Base-by-base conservation (phyloP, 495 filamentous ascomycete genomes). In the Pyrenula aspistea region DNA sequence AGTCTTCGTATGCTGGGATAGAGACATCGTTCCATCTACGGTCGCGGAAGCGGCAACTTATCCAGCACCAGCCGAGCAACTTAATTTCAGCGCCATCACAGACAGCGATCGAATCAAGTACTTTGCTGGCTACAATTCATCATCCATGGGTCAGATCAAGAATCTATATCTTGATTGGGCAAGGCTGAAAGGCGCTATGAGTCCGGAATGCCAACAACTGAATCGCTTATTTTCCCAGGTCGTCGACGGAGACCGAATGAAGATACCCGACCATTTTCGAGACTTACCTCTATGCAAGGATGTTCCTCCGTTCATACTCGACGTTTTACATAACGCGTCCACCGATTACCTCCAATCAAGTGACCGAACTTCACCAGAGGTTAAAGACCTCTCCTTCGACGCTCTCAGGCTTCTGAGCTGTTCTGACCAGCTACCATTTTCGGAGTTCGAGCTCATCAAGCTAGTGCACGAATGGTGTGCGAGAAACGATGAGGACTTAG, bases 1-100 rank as follows among this genome's bases (percentile, higher is more conserved):
- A 78, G 75, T 78, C 53, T 78, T 79, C 51, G 77, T 80, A 4
- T 73, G 66, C 31, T 78, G 77, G 77, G 77, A 80, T 61, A 58
- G 58, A 12, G 75, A 80, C 25, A 55, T 79, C 12, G 66, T 80
- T 2, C 77, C 77, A 22, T 60, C 60, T 2, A 72, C 60, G 1
- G 25, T 80, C 1, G 63, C 73, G 10, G 60, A 76, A 49, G 63
- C 76, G 4, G 76, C 76, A 31, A 53, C 63, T 23, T 79, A 79
- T 59, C 73, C 74, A 53, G 76, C 71, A 0, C 69, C 52, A n/a
- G 69, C 66, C 53, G 76, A 79, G 55, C 67, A 68, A 10, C 31
- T 75, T 2, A 65, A 56, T 10, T 77, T 78, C 54, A 68, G 64
- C 10, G 49, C 64, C 10, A 69, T 79, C 19, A 77, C 72, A 12